These are phyloP conservation scores for Ophiocordyceps camponoti-rufipedis DNA, from an alignment of 2,329 filamentous ascomycete species.

Conservation along the genomic window DNA sequence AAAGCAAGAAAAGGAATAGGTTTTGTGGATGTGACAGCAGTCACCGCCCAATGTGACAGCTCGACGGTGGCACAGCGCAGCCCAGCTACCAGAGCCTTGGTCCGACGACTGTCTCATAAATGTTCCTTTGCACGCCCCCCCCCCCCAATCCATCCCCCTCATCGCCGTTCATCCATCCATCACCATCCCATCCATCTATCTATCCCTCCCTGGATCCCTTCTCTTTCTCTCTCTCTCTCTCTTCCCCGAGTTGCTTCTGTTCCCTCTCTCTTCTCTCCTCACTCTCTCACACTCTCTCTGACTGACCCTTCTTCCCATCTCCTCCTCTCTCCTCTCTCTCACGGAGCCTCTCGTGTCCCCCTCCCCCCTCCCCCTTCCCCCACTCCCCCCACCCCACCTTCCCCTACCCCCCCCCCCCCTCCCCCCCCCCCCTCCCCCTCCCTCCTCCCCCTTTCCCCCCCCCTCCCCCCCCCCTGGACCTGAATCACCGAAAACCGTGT, in stretches of 20 bases:
- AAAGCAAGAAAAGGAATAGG: no score
- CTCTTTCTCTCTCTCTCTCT: neutral
- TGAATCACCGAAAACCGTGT: no score
- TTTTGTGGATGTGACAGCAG: no score
- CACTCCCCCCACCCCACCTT: conserved; percentile 6
- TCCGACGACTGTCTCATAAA: neutral
- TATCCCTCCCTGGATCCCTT: neutral
- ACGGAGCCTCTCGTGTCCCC: neutral
- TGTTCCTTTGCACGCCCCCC: neutral
- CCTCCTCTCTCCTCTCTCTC: neutral
- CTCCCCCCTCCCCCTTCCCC: conserved; percentile 2
- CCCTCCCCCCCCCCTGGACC: conserved; percentile 16
- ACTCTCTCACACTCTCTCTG: neutral
- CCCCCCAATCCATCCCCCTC: neutral
- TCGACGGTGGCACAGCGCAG: conserved; percentile 4
- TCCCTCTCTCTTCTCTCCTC: neutral
- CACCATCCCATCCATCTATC: neutral
- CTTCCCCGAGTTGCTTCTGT: neutral
- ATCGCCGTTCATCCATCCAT: neutral
- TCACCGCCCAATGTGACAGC: neutral
- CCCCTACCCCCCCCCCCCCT: conserved; percentile 6
- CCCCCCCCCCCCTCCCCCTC: conserved; percentile 15
- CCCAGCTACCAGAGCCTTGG: conserved; percentile 6
- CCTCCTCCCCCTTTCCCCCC: conserved; percentile 2
- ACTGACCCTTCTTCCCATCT: neutral